A percentile compares a stretch with the other conserved stretches of the same genome.
These are phyloP conservation scores for Saitozyma podzolica DNA, from an alignment of 768 basidiomycete genomes.

Conservation along the genomic window DNA sequence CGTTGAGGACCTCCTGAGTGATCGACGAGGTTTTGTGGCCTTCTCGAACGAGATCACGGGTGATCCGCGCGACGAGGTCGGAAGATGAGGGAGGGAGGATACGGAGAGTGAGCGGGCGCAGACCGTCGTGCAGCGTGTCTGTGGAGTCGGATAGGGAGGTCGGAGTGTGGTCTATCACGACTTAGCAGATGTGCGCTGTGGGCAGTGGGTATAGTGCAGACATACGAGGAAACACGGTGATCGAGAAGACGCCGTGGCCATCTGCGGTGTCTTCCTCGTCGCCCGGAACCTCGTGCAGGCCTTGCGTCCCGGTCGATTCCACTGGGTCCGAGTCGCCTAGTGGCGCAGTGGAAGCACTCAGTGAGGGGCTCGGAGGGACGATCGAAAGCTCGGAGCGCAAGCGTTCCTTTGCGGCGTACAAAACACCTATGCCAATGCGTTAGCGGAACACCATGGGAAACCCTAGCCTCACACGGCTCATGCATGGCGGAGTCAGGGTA, in stretches of 20 bases:
- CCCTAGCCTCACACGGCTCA: too few species aligned
- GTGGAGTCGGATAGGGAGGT: neutral
- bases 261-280: neutral
- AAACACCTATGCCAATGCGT: conserved; percentile 1
- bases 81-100: conserved; percentile 9
- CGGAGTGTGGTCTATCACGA: neutral
- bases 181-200: neutral
- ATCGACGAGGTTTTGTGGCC: neutral
- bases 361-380: conserved; percentile 3
- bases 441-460: neutral
- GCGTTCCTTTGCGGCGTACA: neutral
- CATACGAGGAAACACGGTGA: neutral
- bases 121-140: too few species aligned
- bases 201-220: too few species aligned
- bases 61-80: neutral
- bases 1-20: conserved; percentile 5
- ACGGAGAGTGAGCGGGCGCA: conserved; percentile 1
- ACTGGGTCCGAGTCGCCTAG: too few species aligned
- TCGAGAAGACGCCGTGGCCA: conserved; percentile 4
- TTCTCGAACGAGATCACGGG: neutral
- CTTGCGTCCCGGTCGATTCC: too few species aligned
- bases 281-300: too few species aligned
- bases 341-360: neutral
- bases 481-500: neutral
- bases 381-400: conserved; percentile 4